These are phyloP conservation scores for Fusarium nelsonii DNA, from an alignment of 2,329 filamentous ascomycete genomes.

Conservation along the genomic window DNA sequence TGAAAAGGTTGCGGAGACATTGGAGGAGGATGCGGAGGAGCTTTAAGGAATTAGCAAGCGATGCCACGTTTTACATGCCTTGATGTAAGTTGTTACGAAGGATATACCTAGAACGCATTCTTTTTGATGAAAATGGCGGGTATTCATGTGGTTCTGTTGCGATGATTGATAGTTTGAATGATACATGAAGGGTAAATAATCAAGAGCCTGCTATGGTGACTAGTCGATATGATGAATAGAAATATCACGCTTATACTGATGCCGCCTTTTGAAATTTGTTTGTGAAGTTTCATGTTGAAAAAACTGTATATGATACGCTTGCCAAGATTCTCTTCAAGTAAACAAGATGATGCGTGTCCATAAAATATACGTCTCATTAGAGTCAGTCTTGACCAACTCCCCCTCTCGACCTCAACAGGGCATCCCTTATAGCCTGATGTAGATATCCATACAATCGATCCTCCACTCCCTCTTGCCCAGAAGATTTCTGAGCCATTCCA, in stretches of 20 bases:
- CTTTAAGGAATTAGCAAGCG: constrained; percentile 32
- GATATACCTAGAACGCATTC: constrained; percentile 47
- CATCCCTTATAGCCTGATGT: constrained; percentile 75
- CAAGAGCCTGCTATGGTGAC: constrained; percentile 26
- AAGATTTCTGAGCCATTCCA: constrained; percentile 88
- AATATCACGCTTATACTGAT: constrained; percentile 25
- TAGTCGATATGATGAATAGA: constrained; percentile 37
- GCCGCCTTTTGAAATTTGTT: neutral
- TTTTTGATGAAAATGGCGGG: constrained; percentile 40
- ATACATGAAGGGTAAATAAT: constrained; percentile 44
- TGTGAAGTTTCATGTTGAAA: constrained; percentile 17
- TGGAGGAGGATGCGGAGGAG: constrained; percentile 12
- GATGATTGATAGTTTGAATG: constrained; percentile 43
- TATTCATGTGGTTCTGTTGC: constrained; percentile 31
- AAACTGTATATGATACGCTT: constrained; percentile 10
- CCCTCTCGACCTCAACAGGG: neutral
- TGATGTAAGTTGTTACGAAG: constrained; percentile 47
- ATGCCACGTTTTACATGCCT: constrained; percentile 40
- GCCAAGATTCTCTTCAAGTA: neutral
- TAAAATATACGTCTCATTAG: constrained; percentile 20
- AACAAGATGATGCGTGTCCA: neutral
- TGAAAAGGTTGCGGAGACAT: constrained; percentile 8
- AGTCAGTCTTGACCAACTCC: neutral
- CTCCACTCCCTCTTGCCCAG: constrained; percentile 89
- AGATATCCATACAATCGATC: constrained; percentile 90